These are phyloP conservation scores for Telfairia occidentalis DNA, from an alignment of 331 rosid species.

Conservation along the genomic window DNA sequence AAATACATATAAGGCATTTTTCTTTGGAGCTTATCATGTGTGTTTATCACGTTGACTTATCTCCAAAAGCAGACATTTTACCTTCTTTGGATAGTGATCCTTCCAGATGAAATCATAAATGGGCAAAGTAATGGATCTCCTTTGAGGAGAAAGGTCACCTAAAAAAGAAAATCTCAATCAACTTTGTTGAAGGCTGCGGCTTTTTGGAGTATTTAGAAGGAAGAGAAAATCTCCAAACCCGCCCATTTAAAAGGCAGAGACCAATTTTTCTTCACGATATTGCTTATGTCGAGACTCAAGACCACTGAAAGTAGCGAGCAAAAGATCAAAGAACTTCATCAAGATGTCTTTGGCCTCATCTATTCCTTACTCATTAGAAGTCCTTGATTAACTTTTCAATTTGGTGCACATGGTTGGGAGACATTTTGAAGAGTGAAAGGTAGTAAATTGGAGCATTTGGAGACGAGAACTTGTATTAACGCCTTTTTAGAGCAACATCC, in stretches of 20 bases:
- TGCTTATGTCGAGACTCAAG: not conserved
- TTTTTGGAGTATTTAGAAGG: too few relatives aligned
- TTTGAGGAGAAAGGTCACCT: too few relatives aligned
- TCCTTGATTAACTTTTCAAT: not conserved
- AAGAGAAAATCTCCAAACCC: not conserved
- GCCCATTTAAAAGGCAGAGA: not conserved
- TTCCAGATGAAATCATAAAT: too few relatives aligned
- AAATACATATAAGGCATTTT: too few relatives aligned
- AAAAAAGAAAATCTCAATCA: too few relatives aligned
- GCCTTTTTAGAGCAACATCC: not conserved
- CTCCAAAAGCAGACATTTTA: too few relatives aligned
- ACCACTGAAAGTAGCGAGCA: not conserved
- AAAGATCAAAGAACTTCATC: not conserved
- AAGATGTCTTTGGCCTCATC: not conserved
- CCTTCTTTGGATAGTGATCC: too few relatives aligned
- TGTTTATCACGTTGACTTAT: too few relatives aligned
- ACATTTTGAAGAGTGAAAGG: not conserved
- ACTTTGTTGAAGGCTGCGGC: too few relatives aligned
- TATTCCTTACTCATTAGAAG: not conserved
- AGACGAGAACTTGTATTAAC: not conserved
- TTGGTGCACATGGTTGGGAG: not conserved
- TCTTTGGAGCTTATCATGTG: too few relatives aligned
- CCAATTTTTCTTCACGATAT: not conserved
- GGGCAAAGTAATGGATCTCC: too few relatives aligned
- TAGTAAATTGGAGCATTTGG: not conserved